Conservation (phyloP, 345 rosid genomes). For the Populus ilicifolia region DNA sequence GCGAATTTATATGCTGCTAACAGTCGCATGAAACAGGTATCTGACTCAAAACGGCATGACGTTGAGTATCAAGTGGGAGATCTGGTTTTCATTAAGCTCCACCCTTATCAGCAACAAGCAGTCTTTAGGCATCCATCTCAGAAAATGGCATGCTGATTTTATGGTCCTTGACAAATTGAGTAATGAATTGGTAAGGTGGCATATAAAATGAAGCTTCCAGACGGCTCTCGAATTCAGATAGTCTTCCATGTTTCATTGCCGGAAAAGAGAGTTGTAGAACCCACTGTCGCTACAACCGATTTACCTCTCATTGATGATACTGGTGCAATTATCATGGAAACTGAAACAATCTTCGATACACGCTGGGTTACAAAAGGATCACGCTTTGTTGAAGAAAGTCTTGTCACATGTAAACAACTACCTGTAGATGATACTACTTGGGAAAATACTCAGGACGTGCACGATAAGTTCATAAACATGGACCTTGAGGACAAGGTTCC, state of each 20-base stretch:
- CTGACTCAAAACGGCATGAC: not conserved
- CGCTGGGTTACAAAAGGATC: too few species aligned
- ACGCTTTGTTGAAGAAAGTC: too few species aligned
- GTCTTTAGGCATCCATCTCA: not conserved
- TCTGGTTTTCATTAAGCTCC: not conserved
- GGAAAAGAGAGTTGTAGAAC: not conserved
- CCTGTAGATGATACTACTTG: not conserved
- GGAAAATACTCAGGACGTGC: not conserved
- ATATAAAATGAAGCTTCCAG: not conserved
- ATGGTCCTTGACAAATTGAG: not conserved
- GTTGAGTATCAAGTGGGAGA: not conserved
- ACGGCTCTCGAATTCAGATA: not conserved
- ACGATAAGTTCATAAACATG: not conserved
- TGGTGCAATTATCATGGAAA: not conserved
- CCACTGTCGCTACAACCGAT: too few species aligned
- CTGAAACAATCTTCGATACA: too few species aligned
- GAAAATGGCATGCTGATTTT: too few species aligned
- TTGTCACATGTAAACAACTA: not conserved
- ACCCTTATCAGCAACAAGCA: not conserved
- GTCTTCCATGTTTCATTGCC: not conserved
- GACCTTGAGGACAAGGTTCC: conserved; percentile 2
- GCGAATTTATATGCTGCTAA: too few species aligned
- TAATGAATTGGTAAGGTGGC: not conserved
- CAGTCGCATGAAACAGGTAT: not conserved
- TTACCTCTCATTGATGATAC: not conserved